Base-by-base conservation (phyloP, 106 monocot species). In the Phalaenopsis aphrodite region DNA sequence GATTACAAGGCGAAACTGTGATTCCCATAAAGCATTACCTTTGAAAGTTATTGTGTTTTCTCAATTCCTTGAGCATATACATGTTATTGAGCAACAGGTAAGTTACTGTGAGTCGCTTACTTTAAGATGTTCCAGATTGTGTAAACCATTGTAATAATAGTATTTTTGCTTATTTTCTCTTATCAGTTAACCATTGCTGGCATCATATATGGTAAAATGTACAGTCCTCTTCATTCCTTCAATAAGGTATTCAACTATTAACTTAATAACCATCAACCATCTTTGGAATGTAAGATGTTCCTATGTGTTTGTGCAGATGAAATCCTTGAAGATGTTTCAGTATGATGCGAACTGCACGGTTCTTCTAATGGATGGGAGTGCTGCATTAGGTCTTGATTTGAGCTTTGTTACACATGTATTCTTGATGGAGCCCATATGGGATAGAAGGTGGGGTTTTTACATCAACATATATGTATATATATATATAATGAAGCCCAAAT, bases 341-440 rank as follows among this genome's bases (percentile, higher is more conserved):
- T 77, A 92, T 79, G 89, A 98, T 85, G 77, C 82, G 42, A 89
- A 77, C 75, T 94, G 94, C 79, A 85, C 91, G 85, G 91, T 89
- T 49, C 90, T 98, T 79, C 24, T 98, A 69, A 98, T 98, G 98
- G 98, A 98, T 92, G 98, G 98, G 79, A 98, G 92, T 91, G 98
- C 92, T 75, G 94, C 98, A 30, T 81, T 98, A 75, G 98, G 98
- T 49, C 92, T 98, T 79, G 98, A 98, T 83, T 85, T 98, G 86
- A 98, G 98, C 72, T 98, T 98, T 88, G 94, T 89, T 65, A 85
- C 94, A 75, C 80, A 85, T 84, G 98, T 98, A n/a, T 98, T 98
- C 79, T 84, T 98, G 80, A 98, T 98, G 98, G 98, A 98, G 82
- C 98, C 98, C 64, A 98, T 98, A 75, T 98, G 98, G 98, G 98